Base-by-base conservation (phyloP, 306 rosid species). In the Abrus precatorius region DNA sequence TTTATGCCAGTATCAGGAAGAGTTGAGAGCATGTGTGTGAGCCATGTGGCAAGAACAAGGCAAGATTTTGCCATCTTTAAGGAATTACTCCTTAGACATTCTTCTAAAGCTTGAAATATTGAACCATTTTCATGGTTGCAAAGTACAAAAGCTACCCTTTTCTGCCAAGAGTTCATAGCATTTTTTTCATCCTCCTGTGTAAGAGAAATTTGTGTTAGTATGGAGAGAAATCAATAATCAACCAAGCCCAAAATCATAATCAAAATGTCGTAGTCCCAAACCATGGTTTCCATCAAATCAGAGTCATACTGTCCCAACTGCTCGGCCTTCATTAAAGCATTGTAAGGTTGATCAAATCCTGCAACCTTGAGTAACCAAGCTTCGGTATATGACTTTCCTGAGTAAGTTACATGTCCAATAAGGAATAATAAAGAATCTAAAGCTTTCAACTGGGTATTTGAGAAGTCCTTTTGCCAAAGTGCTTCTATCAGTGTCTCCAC, bases 71-170 rank as follows among this genome's bases (percentile, higher is more conserved):
- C 91, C 81, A 84, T 84, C 79, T 88, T 89, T 69, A 90, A 69
- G 63, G 97, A 91, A 74, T 82, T 90, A 72, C 95, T 91, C 91
- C 82, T 88, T 10, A 95, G 84, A 82, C 97, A 89, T 85, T 91
- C 97, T 85, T 87, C 95, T 82, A 93, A 86, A 48, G 93, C 94
- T 84, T 93, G 90, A 71, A 93, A 93, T 82, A 95, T 91, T 61
- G 95, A 87, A 14, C 99, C 95, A 33, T 84, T 91, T 81, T 95
- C 99, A 72, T 95, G 95, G 88, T 89, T 95, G 83, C 95, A 90
- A 59, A 93, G 91, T 32, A 89, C 94, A 59, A 85, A 89, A 52
- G 97, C 95, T 54, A 95, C 87, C 84, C 86, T 93, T 84, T 77
- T 93, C 82, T 93, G 92, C 97, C 99, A 95, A 79, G 87, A 79